These are phyloP conservation scores for Naganishia albida DNA, from an alignment of 1,284 basidiomycete species.

Conservation along the genomic window DNA sequence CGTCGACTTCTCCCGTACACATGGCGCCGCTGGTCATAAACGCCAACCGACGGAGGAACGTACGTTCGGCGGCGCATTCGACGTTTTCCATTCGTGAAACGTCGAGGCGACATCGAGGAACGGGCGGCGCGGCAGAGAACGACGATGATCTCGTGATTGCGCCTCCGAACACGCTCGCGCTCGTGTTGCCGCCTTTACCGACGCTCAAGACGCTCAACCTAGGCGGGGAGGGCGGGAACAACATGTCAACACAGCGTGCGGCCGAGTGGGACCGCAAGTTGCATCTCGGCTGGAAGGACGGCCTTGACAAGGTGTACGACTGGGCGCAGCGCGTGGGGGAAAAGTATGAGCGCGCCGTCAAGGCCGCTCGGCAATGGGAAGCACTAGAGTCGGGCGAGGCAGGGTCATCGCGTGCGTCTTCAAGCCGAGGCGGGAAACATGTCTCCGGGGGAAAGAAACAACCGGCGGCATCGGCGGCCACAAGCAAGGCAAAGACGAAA, in stretches of 20 bases:
- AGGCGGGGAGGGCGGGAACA: slow-evolving; percentile 49
- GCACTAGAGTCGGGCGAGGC: slow-evolving; percentile 35
- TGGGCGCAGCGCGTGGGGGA: slow-evolving; percentile 52
- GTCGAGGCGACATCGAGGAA: slow-evolving; percentile 35
- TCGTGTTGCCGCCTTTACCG: slow-evolving; percentile 53
- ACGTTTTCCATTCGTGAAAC: slow-evolving; percentile 51
- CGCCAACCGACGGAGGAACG: slow-evolving; percentile 41
- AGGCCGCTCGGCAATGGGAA: slow-evolving; percentile 49
- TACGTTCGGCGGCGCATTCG: slow-evolving; percentile 49
- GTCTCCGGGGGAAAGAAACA: slow-evolving; percentile 3
- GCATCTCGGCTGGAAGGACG: slow-evolving; percentile 51
- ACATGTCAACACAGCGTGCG: slow-evolving; percentile 34
- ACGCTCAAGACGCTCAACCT: slow-evolving; percentile 48
- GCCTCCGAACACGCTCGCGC: slow-evolving; percentile 44
- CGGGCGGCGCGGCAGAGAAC: slow-evolving; percentile 30
- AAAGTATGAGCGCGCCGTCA: slow-evolving; percentile 49
- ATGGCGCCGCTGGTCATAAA: slow-evolving; percentile 23
- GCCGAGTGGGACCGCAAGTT: slow-evolving; percentile 51
- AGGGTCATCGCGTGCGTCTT: slow-evolving; percentile 15
- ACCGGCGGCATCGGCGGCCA: slow-evolving; percentile 10
- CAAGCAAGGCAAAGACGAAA: slow-evolving; percentile 35
- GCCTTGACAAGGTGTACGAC: slow-evolving; percentile 45
- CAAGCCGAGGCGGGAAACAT: slow-evolving; percentile 38
- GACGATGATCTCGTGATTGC: slow-evolving; percentile 38
- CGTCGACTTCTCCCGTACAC: background rate